A percentile compares a stretch with the other conserved stretches of the same genome.
phyloP scores from a whole-genome alignment of 169 alveolate genomes.

The Eimeria brunetti region DNA sequence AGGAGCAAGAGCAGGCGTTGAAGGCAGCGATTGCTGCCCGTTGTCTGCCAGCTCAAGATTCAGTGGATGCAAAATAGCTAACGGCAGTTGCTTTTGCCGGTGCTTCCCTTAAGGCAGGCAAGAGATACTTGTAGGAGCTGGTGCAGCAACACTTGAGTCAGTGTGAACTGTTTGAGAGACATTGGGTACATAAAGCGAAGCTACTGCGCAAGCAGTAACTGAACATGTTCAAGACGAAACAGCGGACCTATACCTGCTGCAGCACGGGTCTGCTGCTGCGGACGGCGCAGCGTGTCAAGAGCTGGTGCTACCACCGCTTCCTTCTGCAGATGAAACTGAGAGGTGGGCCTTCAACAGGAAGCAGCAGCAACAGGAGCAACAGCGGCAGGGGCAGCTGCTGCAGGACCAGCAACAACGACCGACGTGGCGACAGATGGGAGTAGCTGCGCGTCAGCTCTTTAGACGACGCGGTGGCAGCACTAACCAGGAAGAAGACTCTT shows the following conservation, averaged over 20 bases:
- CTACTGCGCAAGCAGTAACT: conserved; percentile 69
- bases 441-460: conserved; percentile 34
- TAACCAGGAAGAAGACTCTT: background rate
- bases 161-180: conserved; percentile 73
- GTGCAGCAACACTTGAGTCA: conserved; percentile 78
- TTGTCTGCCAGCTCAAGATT: background rate
- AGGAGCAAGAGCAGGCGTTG: conserved; percentile 31
- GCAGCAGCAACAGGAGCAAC: conserved; percentile 51
- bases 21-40: conserved; percentile 29
- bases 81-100: conserved; percentile 14
- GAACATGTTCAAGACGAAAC: conserved; percentile 71
- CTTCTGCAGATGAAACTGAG: conserved; percentile 75
- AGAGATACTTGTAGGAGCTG: conserved; percentile 49
- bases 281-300: conserved; percentile 45
- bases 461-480: conserved; percentile 7
- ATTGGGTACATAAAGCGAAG: conserved; percentile 60
- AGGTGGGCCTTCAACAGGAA: conserved; percentile 38
- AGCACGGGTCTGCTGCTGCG: conserved; percentile 54
- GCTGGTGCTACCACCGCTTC: conserved; percentile 73
- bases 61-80: background rate
- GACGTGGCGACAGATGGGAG: conserved; percentile 39
- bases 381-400: conserved; percentile 30
- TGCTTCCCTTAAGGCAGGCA: conserved; percentile 28
- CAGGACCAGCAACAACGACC: conserved; percentile 9
- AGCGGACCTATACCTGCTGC: conserved; percentile 69